Evolutionary conservation across 176 grass and related monocot species (phyloP).

Genomic region (Triticum turgidum): DNA sequence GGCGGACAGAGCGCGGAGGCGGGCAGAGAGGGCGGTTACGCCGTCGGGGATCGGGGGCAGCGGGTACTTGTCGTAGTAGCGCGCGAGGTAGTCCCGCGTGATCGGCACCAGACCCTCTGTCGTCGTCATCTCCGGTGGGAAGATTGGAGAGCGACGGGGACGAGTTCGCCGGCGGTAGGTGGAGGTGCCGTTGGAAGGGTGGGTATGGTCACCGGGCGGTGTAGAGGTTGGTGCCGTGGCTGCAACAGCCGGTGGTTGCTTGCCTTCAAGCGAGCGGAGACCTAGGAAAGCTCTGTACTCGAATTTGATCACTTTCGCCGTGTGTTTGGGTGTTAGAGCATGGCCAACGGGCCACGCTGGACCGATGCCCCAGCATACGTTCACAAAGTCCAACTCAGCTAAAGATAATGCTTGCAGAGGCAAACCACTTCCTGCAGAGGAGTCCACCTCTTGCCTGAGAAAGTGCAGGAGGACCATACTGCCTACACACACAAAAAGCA

Average conservation of each 20-base stretch:
- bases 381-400: too few relatives aligned
- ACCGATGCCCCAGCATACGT: too few relatives aligned
- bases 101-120: conserved; percentile 83
- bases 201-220: conserved; percentile 34
- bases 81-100: conserved; percentile 78
- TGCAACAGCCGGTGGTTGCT: conserved; percentile 28
- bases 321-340: too few relatives aligned
- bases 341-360: too few relatives aligned
- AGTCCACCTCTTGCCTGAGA: too few relatives aligned
- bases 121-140: conserved; percentile 58
- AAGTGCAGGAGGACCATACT: too few relatives aligned
- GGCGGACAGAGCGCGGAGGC: conserved; percentile 49
- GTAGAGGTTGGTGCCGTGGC: background rate
- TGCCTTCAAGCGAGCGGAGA: background rate
- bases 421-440: too few relatives aligned
- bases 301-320: too few relatives aligned
- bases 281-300: background rate
- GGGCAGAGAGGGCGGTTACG: conserved; percentile 38
- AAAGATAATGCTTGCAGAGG: too few relatives aligned
- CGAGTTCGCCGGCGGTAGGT: background rate
- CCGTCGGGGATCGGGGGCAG: conserved; percentile 48
- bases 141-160: background rate
- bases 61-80: conserved; percentile 89
- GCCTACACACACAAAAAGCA: too few relatives aligned
- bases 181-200: background rate